Evolutionary conservation across 257 asterid genomes (phyloP).

Genomic region (Jacaranda copaia): DNA sequence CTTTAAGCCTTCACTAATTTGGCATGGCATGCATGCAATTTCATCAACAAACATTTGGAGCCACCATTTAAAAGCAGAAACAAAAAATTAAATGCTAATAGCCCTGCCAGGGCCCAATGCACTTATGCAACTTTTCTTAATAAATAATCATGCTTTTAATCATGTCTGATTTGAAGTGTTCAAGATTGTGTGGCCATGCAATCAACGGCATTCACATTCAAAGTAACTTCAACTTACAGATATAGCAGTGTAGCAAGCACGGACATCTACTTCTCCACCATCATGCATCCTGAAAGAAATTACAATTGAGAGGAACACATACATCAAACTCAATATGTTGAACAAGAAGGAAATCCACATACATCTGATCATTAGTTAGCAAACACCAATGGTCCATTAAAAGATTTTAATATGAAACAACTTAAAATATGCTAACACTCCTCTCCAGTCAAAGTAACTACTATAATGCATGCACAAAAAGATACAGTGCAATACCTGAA

Average conservation of each 20-base stretch:
- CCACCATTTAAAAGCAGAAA: too few relatives aligned
- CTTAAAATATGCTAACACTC: background rate
- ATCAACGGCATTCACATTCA: constrained; percentile 15
- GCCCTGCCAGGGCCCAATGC: too few relatives aligned
- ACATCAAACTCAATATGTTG: constrained; percentile 6
- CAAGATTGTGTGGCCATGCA: background rate
- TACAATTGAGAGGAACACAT: constrained; percentile 28
- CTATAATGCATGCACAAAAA: constrained; percentile 16
- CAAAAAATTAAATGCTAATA: too few relatives aligned
- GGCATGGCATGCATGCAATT: too few relatives aligned
- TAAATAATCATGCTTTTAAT: too few relatives aligned
- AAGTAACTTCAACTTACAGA: constrained; percentile 67
- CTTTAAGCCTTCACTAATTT: too few relatives aligned
- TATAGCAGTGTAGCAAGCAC: constrained; percentile 97
- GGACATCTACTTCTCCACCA: constrained; percentile 97
- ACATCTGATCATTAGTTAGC: constrained; percentile 8
- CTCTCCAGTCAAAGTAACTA: constrained; percentile 30
- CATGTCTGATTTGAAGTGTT: too few relatives aligned
- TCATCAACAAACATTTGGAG: too few relatives aligned
- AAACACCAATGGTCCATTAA: constrained; percentile 11
- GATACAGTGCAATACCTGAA: constrained; percentile 67
- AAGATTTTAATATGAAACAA: constrained; percentile 13
- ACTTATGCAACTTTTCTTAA: too few relatives aligned
- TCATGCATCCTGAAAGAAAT: constrained; percentile 83
- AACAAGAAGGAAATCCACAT: constrained; percentile 21